These are phyloP conservation scores for Rhipidocladum racemiflorum DNA, from an alignment of 176 grass and related monocot species.

Conservation along the genomic window DNA sequence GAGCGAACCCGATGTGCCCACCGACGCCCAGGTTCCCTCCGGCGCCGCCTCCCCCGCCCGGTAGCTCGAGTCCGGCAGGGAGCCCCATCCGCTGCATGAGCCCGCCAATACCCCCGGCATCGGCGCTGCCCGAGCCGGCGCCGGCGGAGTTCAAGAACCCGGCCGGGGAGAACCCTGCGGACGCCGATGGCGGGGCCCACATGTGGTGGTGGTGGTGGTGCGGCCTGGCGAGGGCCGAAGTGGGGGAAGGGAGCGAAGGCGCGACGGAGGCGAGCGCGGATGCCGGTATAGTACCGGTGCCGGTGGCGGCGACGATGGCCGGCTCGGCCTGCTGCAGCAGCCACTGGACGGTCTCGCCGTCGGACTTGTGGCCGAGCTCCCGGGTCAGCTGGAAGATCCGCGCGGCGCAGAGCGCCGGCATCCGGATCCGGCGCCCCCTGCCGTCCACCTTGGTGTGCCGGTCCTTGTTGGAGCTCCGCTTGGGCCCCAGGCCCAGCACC, in stretches of 20 bases:
- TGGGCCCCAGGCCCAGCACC: conserved; percentile 58
- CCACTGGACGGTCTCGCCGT: conserved; percentile 92
- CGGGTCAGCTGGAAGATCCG: conserved; percentile 83
- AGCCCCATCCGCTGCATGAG: conserved; percentile 59
- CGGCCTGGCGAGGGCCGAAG: conserved; percentile 37
- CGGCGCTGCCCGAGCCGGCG: conserved; percentile 21
- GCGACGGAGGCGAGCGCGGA: conserved; percentile 60
- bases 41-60: conserved; percentile 8
- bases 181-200: conserved; percentile 38
- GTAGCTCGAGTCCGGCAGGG: conserved; percentile 45
- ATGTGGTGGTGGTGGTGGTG: conserved; percentile 60
- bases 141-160: conserved; percentile 46
- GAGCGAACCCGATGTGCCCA: conserved; percentile 60
- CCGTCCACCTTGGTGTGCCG: conserved; percentile 89
- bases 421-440: conserved; percentile 72
- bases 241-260: conserved; percentile 44
- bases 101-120: conserved; percentile 33
- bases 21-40: conserved; percentile 21
- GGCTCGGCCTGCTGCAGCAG: conserved; percentile 81
- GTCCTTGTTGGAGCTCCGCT: conserved; percentile 86
- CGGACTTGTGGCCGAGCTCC: conserved; percentile 80
- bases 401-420: conserved; percentile 81
- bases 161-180: conserved; percentile 39
- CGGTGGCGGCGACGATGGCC: conserved; percentile 77
- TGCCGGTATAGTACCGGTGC: conserved; percentile 65